Evolutionary conservation across 208 protist species (phyloP).

Genomic region (Wallacemonas sp.): DNA sequence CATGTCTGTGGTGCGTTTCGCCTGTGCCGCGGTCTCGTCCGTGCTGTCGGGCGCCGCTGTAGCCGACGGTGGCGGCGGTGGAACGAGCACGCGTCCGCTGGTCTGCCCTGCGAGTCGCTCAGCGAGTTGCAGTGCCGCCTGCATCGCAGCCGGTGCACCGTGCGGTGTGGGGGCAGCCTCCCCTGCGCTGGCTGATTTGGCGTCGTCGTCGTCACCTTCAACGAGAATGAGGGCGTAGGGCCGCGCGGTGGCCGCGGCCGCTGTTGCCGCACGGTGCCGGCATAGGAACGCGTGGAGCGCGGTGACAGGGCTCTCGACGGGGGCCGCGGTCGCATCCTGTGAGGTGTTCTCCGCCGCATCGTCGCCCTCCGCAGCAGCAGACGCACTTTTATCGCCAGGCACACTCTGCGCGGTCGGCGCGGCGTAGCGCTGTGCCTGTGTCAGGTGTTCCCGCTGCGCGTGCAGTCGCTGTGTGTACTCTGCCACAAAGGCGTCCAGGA

Average conservation of each 20-base stretch:
- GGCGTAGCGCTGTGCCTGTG: constrained; percentile 5
- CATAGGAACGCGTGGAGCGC: constrained; percentile 7
- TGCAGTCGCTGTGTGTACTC: constrained; percentile 10
- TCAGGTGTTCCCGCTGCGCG: not conserved
- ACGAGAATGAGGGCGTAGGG: constrained; percentile 10
- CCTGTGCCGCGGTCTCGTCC: not conserved
- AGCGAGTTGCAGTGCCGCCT: not conserved
- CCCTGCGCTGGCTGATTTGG: too few species aligned
- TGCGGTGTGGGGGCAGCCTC: not conserved
- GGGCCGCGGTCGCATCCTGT: not conserved
- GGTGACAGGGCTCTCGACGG: not conserved
- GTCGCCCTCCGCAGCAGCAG: not conserved
- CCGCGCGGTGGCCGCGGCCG: not conserved
- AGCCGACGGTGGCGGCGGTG: too few species aligned
- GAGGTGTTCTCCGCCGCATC: not conserved
- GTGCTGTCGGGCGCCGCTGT: too few species aligned
- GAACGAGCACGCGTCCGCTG: not conserved
- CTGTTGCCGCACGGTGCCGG: not conserved
- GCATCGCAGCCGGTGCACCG: not conserved
- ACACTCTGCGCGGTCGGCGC: not conserved
- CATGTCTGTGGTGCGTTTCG: not conserved
- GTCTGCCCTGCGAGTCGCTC: not conserved
- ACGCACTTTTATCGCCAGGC: not conserved
- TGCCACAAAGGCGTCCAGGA: not conserved
- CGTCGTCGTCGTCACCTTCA: constrained; percentile 3